Evolutionary conservation across 2,329 filamentous ascomycete species (phyloP).

Genomic region (Hortaea werneckii): DNA sequence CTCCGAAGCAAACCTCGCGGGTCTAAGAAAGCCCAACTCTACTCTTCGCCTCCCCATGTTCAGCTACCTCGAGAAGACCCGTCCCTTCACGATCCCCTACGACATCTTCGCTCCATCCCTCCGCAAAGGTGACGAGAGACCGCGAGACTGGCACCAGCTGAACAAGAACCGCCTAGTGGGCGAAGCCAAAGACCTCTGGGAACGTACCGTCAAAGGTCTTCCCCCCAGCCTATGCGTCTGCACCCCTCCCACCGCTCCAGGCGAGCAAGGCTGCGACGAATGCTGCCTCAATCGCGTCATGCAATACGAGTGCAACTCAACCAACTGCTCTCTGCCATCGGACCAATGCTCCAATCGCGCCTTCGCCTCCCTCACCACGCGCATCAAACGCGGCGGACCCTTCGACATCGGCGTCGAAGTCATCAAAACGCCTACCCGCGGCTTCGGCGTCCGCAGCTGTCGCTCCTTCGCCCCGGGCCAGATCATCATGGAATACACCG

Average conservation of each 20-base stretch:
- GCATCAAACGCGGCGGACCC: conserved; percentile 65
- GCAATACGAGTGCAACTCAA: conserved; percentile 91
- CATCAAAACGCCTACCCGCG: conserved; percentile 77
- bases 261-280: conserved; percentile 72
- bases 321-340: conserved; percentile 74
- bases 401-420: conserved; percentile 93
- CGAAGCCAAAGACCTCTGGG: conserved; percentile 27
- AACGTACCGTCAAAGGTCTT: conserved; percentile 15
- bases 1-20: not conserved
- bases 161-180: conserved; percentile 77
- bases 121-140: conserved; percentile 65
- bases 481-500: conserved; percentile 97
- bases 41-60: conserved; percentile 28
- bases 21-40: conserved; percentile 42
- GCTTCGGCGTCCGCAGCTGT: conserved; percentile 85
- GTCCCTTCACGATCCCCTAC: conserved; percentile 78
- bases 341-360: conserved; percentile 73
- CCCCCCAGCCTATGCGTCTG: conserved; percentile 55
- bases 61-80: conserved; percentile 48
- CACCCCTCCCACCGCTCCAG: conserved; percentile 33
- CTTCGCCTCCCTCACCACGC: conserved; percentile 68
- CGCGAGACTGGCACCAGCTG: conserved; percentile 84
- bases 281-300: conserved; percentile 91
- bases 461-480: conserved; percentile 78
- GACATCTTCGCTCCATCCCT: conserved; percentile 83